Evolutionary conservation across 805 yeast species (phyloP).

Genomic region (Cyberlindnera subsufficiens): DNA sequence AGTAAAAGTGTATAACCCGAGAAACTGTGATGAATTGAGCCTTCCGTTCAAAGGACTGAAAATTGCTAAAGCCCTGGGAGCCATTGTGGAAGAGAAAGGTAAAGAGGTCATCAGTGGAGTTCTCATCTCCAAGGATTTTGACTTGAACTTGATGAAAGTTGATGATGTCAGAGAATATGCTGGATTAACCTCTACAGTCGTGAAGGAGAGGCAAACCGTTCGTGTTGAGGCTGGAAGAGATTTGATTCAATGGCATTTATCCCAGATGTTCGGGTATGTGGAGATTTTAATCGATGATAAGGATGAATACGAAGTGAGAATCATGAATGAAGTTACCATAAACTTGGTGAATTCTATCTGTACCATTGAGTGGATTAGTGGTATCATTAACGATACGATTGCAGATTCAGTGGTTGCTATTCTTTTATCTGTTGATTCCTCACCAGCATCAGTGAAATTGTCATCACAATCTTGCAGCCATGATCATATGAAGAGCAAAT

Average conservation of each 20-base stretch:
- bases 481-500: slow-evolving; percentile 10
- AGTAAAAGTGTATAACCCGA: slow-evolving; percentile 86
- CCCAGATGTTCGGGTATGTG: slow-evolving; percentile 91
- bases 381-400: slow-evolving; percentile 81
- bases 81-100: slow-evolving; percentile 43
- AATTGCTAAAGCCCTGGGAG: slow-evolving; percentile 71
- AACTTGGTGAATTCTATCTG: slow-evolving; percentile 44
- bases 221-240: slow-evolving; percentile 77
- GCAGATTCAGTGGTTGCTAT: slow-evolving; percentile 94
- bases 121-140: slow-evolving; percentile 86
- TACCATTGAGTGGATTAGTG: slow-evolving; percentile 86
- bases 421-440: slow-evolving; percentile 83
- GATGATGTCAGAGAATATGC: slow-evolving; percentile 87
- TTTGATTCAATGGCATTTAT: slow-evolving; percentile 80
- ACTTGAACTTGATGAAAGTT: slow-evolving; percentile 72
- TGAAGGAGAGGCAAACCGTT: slow-evolving; percentile 76
- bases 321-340: slow-evolving; percentile 61
- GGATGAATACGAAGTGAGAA: slow-evolving; percentile 42
- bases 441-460: slow-evolving; percentile 90
- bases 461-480: slow-evolving; percentile 54
- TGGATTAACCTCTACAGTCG: slow-evolving; percentile 76
- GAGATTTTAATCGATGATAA: slow-evolving; percentile 53
- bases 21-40: slow-evolving; percentile 76
- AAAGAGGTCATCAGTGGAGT: slow-evolving; percentile 67
- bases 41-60: slow-evolving; percentile 79